A percentile compares a stretch with the other conserved stretches of the same genome.
Evolutionary conservation across 2,329 filamentous ascomycete genomes (phyloP).

Genomic region (Dryadomyces quercus-mongolicae): DNA sequence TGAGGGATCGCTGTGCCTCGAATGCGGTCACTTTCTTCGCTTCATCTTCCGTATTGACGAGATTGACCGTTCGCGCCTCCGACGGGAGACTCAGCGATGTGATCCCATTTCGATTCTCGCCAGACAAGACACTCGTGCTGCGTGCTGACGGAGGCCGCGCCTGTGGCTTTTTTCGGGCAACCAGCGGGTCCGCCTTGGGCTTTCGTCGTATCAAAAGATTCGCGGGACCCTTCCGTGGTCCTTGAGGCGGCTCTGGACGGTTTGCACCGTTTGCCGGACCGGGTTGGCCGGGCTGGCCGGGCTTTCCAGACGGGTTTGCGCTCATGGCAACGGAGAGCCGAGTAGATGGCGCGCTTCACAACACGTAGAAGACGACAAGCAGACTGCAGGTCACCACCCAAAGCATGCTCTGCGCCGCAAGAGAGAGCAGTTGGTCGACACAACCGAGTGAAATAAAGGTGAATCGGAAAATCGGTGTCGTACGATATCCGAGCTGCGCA

Average conservation of each 20-base stretch:
- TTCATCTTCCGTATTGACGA: slow-evolving; percentile 8
- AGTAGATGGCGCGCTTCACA: background rate
- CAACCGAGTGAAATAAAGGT: background rate
- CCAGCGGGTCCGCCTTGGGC: slow-evolving; percentile 48
- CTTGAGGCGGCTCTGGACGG: slow-evolving; percentile 8
- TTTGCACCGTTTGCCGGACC: slow-evolving; percentile 1
- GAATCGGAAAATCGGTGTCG: background rate
- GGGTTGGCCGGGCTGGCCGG: slow-evolving; percentile 11
- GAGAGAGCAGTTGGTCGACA: background rate
- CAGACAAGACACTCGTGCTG: slow-evolving; percentile 6
- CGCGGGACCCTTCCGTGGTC: slow-evolving; percentile 20
- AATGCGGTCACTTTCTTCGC: slow-evolving; percentile 19
- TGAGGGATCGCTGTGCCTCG: slow-evolving; percentile 30
- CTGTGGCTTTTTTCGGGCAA: slow-evolving; percentile 43
- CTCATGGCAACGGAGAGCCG: slow-evolving; percentile 26
- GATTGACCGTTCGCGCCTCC: slow-evolving; percentile 10
- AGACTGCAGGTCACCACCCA: background rate
- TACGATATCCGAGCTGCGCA: background rate
- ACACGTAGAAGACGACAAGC: background rate
- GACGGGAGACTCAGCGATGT: slow-evolving; percentile 10
- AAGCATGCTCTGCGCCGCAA: background rate
- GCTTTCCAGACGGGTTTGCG: slow-evolving; percentile 23
- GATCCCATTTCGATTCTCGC: slow-evolving; percentile 5
- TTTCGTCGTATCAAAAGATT: slow-evolving; percentile 26
- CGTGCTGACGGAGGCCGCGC: slow-evolving; percentile 21